Percentiles rank a stretch among this genome's conserved stretches.
These are phyloP conservation scores for Solanum tarapatanum DNA, from an alignment of 257 asterid species.

Conservation along the genomic window DNA sequence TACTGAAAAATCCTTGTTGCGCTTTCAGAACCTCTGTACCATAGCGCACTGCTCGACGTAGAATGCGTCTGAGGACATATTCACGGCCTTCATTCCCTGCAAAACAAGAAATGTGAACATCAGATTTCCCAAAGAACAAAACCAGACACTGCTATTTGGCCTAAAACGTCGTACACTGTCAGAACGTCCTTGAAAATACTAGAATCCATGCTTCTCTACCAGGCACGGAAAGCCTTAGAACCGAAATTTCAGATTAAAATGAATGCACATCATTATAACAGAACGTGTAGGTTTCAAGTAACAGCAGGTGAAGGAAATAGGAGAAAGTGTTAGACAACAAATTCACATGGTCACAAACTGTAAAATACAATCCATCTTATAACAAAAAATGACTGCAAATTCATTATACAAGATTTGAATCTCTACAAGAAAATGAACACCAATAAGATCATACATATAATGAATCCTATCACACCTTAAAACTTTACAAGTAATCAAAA, in stretches of 20 bases:
- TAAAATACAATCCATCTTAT: background rate
- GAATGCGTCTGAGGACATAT: slow-evolving; percentile 88
- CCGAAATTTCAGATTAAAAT: background rate
- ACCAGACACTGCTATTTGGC: background rate
- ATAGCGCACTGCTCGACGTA: slow-evolving; percentile 95
- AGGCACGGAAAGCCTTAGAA: background rate
- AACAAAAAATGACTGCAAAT: background rate
- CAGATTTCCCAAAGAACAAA: background rate
- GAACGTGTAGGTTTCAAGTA: background rate
- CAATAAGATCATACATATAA: background rate
- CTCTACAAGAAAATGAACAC: background rate
- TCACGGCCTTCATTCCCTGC: slow-evolving; percentile 99
- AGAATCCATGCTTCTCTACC: background rate
- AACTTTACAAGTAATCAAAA: background rate
- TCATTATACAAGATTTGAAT: background rate
- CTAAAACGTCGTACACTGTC: background rate
- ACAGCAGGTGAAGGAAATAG: background rate
- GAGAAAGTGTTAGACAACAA: background rate
- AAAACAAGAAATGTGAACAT: background rate
- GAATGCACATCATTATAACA: background rate
- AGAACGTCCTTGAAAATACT: background rate
- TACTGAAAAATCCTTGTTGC: slow-evolving; percentile 70
- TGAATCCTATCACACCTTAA: background rate
- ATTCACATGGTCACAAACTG: background rate
- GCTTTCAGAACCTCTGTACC: slow-evolving; percentile 95